Evolutionary conservation across 78 protist genomes (phyloP), one percentile per base, ranked within the genome.

Genomic region (Acrasis kona): DNA sequence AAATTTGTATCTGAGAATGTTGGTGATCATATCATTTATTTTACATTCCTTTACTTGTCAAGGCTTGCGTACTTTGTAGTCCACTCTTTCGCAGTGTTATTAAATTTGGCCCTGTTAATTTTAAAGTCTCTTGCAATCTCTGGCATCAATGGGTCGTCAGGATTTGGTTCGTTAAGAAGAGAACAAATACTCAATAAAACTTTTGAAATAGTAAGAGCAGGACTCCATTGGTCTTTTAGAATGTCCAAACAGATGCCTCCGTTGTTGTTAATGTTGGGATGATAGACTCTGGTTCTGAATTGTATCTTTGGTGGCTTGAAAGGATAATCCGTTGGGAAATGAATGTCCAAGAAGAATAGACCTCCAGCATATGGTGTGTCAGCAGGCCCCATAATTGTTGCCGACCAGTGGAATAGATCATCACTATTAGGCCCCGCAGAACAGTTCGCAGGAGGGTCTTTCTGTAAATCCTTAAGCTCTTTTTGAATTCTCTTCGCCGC

Each of bases 211-310:
- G 98, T 94, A n/a, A 93, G 82, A 3, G 97, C 95, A 27, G 98
- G 97, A 50, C 84, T 80, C 99, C 99, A 96, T 76, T 91, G 87
- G 58, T 91, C 95, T 68, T 93, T 90, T 70, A 97, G 91, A 28
- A 95, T 91, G 70, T 89, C 97, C 29, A 97, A 70, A 87, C 99
- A 97, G 72, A 97, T 93, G 70, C 80, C 77, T 10, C 99, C 99
- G 35, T 88, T 87, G 27, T 79, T 41, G 87, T 93, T 92, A 50
- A 97, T 83, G 87, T 97, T 97, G 39, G 95, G 93, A 70, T 96
- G 99, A 78, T 92, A 94, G 41, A 96, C 84, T 70, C 82, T 84
- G 1, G 99, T 94, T 10, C 65, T 40, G 87, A 94, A 96, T 39
- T 42, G 65, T 28, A 93, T 88, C 85, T 84, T 89, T 19, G 98